A percentile compares a stretch with the other conserved stretches of the same genome.
These are phyloP conservation scores for Talaromyces albobiverticillius DNA, from an alignment of 2,329 filamentous ascomycete species.

Conservation along the genomic window DNA sequence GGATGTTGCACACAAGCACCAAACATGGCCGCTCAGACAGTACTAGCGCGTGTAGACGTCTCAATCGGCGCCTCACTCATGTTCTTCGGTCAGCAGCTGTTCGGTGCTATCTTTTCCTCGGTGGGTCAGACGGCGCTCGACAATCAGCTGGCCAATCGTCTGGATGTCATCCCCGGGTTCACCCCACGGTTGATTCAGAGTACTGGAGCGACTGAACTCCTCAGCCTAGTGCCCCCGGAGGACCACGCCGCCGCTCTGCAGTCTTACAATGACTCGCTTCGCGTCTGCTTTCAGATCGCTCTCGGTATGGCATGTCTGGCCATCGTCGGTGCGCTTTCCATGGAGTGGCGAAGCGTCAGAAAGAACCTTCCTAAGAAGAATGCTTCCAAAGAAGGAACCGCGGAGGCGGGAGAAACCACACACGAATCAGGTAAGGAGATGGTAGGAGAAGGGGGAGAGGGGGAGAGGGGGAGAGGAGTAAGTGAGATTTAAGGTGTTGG, in stretches of 20 bases:
- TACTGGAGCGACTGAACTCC: slow-evolving; percentile 1
- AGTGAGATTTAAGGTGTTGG: too few relatives aligned
- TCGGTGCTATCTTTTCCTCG: slow-evolving; percentile 27
- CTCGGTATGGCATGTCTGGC: slow-evolving; percentile 6
- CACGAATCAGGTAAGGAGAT: too few relatives aligned
- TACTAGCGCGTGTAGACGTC: slow-evolving; percentile 24
- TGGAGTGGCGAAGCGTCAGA: slow-evolving; percentile 7
- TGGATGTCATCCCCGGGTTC: slow-evolving; percentile 18
- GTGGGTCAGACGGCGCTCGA: slow-evolving; percentile 29
- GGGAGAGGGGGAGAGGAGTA: background rate
- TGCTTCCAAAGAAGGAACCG: too few relatives aligned
- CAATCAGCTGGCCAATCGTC: slow-evolving; percentile 24
- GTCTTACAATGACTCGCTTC: slow-evolving; percentile 1
- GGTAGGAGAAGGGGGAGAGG: background rate
- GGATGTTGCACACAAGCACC: slow-evolving; percentile 19
- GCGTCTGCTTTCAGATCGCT: background rate
- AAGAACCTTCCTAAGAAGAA: too few relatives aligned
- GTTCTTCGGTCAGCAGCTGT: slow-evolving; percentile 20
- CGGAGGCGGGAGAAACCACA: too few relatives aligned
- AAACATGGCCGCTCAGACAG: slow-evolving; percentile 19
- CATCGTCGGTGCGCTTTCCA: background rate
- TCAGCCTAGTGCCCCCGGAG: background rate
- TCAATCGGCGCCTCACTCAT: slow-evolving; percentile 23
- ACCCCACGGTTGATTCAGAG: background rate
- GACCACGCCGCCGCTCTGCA: background rate